Evolutionary conservation across 2,329 filamentous ascomycete species (phyloP).

Genomic region (Lachnellula arida): DNA sequence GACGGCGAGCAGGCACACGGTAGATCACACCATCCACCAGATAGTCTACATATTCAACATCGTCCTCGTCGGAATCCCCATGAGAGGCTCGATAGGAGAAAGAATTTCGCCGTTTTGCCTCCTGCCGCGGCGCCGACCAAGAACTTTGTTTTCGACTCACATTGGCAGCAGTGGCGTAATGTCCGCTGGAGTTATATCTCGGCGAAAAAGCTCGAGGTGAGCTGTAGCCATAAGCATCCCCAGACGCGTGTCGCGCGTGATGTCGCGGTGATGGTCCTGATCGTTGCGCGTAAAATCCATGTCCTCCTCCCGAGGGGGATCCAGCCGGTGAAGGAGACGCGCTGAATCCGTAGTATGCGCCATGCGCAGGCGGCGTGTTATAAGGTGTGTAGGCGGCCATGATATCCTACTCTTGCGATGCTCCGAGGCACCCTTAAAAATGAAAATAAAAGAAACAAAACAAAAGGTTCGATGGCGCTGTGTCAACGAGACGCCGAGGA

Average conservation of each 20-base stretch:
- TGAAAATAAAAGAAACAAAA: slow-evolving; percentile 16
- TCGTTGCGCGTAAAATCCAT: slow-evolving; percentile 28
- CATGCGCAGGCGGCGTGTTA: slow-evolving; percentile 26
- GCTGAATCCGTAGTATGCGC: slow-evolving; percentile 30
- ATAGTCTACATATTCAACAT: slow-evolving; percentile 31
- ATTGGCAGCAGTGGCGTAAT: slow-evolving; percentile 35
- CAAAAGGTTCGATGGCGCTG: slow-evolving; percentile 19
- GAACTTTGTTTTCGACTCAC: slow-evolving; percentile 35
- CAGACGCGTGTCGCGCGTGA: slow-evolving; percentile 30
- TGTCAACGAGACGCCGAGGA: slow-evolving; percentile 24
- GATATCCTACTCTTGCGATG: slow-evolving; percentile 30
- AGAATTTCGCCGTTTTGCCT: slow-evolving; percentile 30
- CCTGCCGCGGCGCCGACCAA: slow-evolving; percentile 28
- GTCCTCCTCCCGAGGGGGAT: slow-evolving; percentile 29
- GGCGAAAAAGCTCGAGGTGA: slow-evolving; percentile 30
- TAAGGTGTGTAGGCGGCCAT: slow-evolving; percentile 30
- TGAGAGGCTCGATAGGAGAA: slow-evolving; percentile 33
- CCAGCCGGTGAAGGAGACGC: slow-evolving; percentile 31
- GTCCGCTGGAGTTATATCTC: slow-evolving; percentile 33
- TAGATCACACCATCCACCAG: slow-evolving; percentile 27
- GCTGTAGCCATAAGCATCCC: slow-evolving; percentile 27
- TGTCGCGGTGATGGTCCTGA: slow-evolving; percentile 26
- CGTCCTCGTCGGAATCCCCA: slow-evolving; percentile 35
- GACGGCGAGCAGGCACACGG: slow-evolving; percentile 21
- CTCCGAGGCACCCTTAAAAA: slow-evolving; percentile 22